Percentiles rank a stretch among this genome's conserved stretches.
Evolutionary conservation across 352 stramenopile genomes (phyloP).

Genomic region (Pythium oligandrum): DNA sequence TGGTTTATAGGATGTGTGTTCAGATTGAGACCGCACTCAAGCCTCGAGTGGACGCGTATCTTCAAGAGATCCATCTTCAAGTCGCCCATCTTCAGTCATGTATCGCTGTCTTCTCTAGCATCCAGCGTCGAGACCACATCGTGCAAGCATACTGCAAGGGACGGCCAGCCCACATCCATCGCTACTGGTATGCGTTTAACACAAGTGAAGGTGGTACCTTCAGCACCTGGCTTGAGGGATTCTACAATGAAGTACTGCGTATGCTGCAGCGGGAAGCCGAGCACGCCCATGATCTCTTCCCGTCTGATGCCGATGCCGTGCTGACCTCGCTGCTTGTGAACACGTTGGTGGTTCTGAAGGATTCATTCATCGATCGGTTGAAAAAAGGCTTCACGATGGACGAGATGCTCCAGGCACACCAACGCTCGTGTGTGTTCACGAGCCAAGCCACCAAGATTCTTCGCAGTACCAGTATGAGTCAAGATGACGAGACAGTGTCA

Average conservation of each 20-base stretch:
- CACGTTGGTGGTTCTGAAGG: constrained; percentile 39
- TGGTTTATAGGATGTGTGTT: constrained; percentile 23
- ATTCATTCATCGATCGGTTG: constrained; percentile 52
- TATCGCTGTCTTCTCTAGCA: constrained; percentile 45
- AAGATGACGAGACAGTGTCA: constrained; percentile 8
- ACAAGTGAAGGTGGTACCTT: constrained; percentile 22
- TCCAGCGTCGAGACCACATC: constrained; percentile 31
- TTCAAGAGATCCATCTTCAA: constrained; percentile 38
- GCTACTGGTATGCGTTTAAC: constrained; percentile 50
- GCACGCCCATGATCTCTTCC: constrained; percentile 46
- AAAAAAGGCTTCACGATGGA: constrained; percentile 26
- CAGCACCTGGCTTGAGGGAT: constrained; percentile 40
- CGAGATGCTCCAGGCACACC: constrained; percentile 36
- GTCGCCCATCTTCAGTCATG: constrained; percentile 39
- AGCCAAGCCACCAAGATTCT: constrained; percentile 39
- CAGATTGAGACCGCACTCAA: constrained; percentile 54
- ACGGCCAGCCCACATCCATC: constrained; percentile 44
- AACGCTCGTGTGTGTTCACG: constrained; percentile 39
- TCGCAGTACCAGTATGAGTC: constrained; percentile 5
- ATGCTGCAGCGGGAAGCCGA: constrained; percentile 55
- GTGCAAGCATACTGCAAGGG: constrained; percentile 40
- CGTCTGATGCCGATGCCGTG: constrained; percentile 20
- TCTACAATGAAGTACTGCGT: constrained; percentile 46
- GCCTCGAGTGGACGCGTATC: constrained; percentile 31
- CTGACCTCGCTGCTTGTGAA: constrained; percentile 43